Percentiles rank a stretch among this genome's conserved stretches.
Conservation (phyloP, 768 basidiomycete species). For the Russula griseocarnosa region DNA sequence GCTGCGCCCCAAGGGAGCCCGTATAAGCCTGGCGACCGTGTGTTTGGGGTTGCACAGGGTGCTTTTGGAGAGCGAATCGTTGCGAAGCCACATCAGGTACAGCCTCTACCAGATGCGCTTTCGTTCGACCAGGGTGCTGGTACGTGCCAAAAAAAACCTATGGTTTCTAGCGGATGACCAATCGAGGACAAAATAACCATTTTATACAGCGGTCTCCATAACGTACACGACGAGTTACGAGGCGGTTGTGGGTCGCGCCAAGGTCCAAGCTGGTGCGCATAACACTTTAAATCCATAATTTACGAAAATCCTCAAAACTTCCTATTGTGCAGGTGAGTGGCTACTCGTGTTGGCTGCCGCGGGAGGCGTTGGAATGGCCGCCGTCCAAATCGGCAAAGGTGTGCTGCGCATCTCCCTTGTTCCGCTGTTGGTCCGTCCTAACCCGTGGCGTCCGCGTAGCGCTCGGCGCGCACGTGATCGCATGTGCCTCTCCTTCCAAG, state of each 20-base stretch:
- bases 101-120: slow-evolving; percentile 70
- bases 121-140: slow-evolving; percentile 84
- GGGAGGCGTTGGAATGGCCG: slow-evolving; percentile 89
- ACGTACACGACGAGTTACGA: slow-evolving; percentile 95
- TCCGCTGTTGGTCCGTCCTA: background rate
- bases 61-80: slow-evolving; percentile 74
- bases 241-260: slow-evolving; percentile 79
- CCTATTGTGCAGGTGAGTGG: slow-evolving; percentile 65
- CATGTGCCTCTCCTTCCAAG: slow-evolving; percentile 79
- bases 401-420: slow-evolving; percentile 13
- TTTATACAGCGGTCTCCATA: slow-evolving; percentile 60
- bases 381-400: slow-evolving; percentile 93
- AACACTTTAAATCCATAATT: background rate
- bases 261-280: slow-evolving; percentile 63
- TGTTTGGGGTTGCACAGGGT: slow-evolving; percentile 82
- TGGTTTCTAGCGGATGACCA: background rate
- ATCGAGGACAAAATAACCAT: background rate
- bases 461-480: slow-evolving; percentile 91
- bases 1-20: slow-evolving; percentile 77
- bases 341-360: slow-evolving; percentile 93
- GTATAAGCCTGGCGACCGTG: slow-evolving; percentile 77
- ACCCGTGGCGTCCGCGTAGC: slow-evolving; percentile 40
- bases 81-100: slow-evolving; percentile 46
- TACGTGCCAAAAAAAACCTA: slow-evolving; percentile 33
- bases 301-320: too few species aligned